A percentile compares a stretch with the other conserved stretches of the same genome.
phyloP scores from a whole-genome alignment of 805 yeast species.

The Clavispora phyllophila region DNA sequence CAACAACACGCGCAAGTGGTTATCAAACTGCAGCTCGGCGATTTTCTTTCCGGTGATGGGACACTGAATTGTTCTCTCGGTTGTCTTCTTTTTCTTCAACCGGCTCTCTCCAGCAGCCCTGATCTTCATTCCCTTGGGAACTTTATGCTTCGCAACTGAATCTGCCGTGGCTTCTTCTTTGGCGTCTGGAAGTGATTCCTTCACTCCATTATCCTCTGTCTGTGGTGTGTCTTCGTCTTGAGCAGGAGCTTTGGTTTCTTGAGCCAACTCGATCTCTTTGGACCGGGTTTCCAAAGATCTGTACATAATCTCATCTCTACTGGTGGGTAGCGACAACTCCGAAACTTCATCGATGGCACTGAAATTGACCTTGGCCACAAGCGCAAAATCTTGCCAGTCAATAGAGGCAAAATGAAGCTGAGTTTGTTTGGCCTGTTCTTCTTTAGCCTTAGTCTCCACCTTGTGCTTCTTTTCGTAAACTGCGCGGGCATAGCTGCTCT shows the following conservation, averaged over 20 bases:
- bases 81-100: constrained; percentile 21
- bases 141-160: not conserved
- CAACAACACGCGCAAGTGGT: constrained; percentile 63
- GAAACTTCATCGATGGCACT: constrained; percentile 55
- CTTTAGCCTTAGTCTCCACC: constrained; percentile 29
- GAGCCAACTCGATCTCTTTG: constrained; percentile 18
- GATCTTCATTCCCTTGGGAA: constrained; percentile 55
- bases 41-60: constrained; percentile 74
- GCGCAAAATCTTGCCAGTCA: constrained; percentile 82
- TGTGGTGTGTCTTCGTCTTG: constrained; percentile 4
- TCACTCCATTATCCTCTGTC: too few relatives aligned
- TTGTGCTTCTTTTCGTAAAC: constrained; percentile 40
- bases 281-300: constrained; percentile 55
- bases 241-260: not conserved
- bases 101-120: constrained; percentile 70
- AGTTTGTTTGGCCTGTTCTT: constrained; percentile 21
- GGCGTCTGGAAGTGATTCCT: too few relatives aligned
- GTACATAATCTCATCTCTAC: constrained; percentile 53
- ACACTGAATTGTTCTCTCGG: constrained; percentile 49
- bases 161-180: not conserved
- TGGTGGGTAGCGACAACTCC: constrained; percentile 52
- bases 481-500: constrained; percentile 52
- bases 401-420: constrained; percentile 61
- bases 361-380: constrained; percentile 66
- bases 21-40: constrained; percentile 65